These are phyloP conservation scores for Trichoderma harzianum DNA, from an alignment of 2,329 filamentous ascomycete species.

Conservation along the genomic window DNA sequence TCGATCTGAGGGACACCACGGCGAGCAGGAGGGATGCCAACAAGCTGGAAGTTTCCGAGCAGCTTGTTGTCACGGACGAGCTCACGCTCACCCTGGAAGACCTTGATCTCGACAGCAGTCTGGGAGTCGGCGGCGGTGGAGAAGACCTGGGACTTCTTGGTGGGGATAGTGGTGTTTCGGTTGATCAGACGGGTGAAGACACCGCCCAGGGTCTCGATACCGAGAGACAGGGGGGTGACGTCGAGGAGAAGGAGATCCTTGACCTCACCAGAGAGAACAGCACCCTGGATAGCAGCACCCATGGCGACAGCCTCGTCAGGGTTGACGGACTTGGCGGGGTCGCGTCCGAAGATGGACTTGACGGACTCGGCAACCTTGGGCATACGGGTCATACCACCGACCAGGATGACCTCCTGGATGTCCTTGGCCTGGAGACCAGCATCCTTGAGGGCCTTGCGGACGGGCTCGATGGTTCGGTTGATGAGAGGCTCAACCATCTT, in stretches of 20 bases:
- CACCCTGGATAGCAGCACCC: conserved; percentile 95
- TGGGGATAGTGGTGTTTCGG: conserved; percentile 98
- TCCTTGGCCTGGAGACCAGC: conserved; percentile 87
- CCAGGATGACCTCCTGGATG: conserved; percentile 95
- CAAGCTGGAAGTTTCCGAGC: conserved; percentile 98
- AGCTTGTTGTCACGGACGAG: conserved; percentile 98
- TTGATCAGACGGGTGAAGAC: conserved; percentile 98
- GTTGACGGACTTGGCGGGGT: conserved; percentile 97
- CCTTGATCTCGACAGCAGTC: conserved; percentile 98
- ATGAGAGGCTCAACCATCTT: conserved; percentile 88
- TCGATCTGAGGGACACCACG: conserved; percentile 95
- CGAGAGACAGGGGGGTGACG: conserved; percentile 91
- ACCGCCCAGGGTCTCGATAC: conserved; percentile 97
- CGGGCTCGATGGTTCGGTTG: conserved; percentile 80
- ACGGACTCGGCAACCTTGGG: conserved; percentile 96
- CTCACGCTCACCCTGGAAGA: conserved; percentile 99
- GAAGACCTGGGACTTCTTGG: conserved; percentile 99
- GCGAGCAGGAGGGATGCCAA: conserved; percentile 93
- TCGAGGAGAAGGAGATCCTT: conserved; percentile 94
- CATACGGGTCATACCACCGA: conserved; percentile 99
- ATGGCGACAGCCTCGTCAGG: conserved; percentile 97
- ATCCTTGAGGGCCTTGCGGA: conserved; percentile 96
- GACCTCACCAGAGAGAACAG: conserved; percentile 92
- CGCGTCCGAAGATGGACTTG: conserved; percentile 94
- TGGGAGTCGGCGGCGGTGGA: conserved; percentile 98